These are phyloP conservation scores for Favolaschia claudopus DNA, from an alignment of 768 basidiomycete genomes.

Conservation along the genomic window DNA sequence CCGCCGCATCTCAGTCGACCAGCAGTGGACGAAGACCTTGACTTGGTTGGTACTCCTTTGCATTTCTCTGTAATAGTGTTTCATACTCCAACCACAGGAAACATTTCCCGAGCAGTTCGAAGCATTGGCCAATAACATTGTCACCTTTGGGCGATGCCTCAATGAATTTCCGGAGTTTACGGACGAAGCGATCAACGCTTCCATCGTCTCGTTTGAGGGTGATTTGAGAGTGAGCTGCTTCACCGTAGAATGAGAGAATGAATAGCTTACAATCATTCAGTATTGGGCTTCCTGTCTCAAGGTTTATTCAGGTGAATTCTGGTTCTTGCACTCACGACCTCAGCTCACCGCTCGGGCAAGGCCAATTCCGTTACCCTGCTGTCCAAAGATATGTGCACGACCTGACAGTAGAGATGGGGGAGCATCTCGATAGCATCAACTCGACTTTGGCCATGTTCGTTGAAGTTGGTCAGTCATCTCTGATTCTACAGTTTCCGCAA, in stretches of 20 bases:
- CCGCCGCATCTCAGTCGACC: constrained; percentile 62
- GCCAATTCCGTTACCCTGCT: constrained; percentile 75
- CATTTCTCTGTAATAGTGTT: neutral
- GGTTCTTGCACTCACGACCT: neutral
- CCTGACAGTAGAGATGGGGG: constrained; percentile 75
- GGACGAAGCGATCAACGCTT: constrained; percentile 74
- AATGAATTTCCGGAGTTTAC: constrained; percentile 84
- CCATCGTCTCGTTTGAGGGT: constrained; percentile 71
- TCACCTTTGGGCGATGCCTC: constrained; percentile 71
- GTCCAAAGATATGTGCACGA: constrained; percentile 81
- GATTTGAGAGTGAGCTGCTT: constrained; percentile 63
- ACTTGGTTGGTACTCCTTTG: constrained; percentile 32
- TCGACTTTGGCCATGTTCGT: constrained; percentile 76
- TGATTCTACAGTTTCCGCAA: neutral
- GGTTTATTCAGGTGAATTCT: constrained; percentile 62
- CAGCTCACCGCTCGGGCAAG: constrained; percentile 40
- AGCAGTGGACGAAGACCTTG: constrained; percentile 61
- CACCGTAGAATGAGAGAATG: neutral
- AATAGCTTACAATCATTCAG: constrained; percentile 39
- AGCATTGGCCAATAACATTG: constrained; percentile 68
- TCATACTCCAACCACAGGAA: constrained; percentile 43
- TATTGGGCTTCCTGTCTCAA: constrained; percentile 80
- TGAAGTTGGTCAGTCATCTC: constrained; percentile 64
- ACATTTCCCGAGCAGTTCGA: constrained; percentile 72
- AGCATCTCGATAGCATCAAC: constrained; percentile 75